phyloP scores from a whole-genome alignment of 148 eudicot genomes.

The Spergularia bocconei region DNA sequence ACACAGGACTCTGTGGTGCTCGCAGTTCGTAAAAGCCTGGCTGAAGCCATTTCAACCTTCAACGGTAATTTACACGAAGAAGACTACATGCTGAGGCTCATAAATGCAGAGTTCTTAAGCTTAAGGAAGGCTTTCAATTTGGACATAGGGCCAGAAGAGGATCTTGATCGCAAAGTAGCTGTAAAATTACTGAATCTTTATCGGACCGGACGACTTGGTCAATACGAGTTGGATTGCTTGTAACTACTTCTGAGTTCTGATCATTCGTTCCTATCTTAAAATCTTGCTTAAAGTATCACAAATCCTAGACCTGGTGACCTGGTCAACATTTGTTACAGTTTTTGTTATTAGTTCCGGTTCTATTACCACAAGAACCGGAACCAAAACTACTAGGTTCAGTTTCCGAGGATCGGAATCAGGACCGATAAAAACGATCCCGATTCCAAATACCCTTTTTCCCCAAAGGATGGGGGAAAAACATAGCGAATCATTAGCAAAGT shows the following conservation, averaged over 20 bases:
- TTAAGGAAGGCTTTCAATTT: constrained; percentile 44
- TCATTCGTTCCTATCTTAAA: no score
- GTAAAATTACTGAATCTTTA: constrained; percentile 67
- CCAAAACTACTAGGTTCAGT: no score
- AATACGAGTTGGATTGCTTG: constrained; percentile 53
- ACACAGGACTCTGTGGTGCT: constrained; percentile 60
- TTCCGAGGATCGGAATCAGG: no score
- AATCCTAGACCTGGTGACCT: no score
- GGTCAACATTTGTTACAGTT: no score
- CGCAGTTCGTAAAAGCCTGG: constrained; percentile 50
- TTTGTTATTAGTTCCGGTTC: no score
- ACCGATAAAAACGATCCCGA: no score
- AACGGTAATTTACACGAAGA: constrained; percentile 41
- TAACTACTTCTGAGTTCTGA: neutral
- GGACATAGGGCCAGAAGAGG: constrained; percentile 30
- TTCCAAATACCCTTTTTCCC: no score
- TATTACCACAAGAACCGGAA: no score
- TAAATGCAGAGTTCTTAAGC: constrained; percentile 43
- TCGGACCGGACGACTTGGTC: constrained; percentile 87
- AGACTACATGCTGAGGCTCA: constrained; percentile 45
- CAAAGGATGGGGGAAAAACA: no score
- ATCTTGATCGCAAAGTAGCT: constrained; percentile 40
- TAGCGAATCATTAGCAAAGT: no score
- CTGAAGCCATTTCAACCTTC: constrained; percentile 48
- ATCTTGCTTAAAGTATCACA: no score